These are phyloP conservation scores for Anthracocystis setariae DNA, from an alignment of 1,284 basidiomycete species.

Conservation along the genomic window DNA sequence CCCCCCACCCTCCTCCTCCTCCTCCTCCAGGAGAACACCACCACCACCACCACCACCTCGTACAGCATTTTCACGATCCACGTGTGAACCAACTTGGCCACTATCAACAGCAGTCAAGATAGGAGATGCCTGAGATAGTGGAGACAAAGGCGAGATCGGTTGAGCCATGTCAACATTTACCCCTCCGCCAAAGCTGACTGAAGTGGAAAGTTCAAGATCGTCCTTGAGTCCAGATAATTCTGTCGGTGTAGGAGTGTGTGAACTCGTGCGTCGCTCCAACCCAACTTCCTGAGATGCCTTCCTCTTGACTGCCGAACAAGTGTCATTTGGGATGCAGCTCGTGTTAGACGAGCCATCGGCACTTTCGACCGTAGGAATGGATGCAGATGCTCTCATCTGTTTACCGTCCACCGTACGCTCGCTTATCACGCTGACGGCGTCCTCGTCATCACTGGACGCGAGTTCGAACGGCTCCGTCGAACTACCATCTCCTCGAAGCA, in stretches of 20 bases:
- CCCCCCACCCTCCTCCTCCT: constrained; percentile 6
- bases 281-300: constrained; percentile 11
- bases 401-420: constrained; percentile 1
- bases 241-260: constrained; percentile 1
- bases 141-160: neutral
- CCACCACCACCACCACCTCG: no score
- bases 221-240: neutral
- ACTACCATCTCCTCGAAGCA: constrained; percentile 1
- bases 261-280: constrained; percentile 2
- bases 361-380: neutral
- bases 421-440: constrained; percentile 3
- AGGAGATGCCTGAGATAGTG: neutral
- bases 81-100: neutral
- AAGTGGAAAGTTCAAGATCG: no score
- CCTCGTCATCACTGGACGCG: constrained; percentile 4
- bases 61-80: neutral
- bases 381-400: neutral
- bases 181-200: no score
- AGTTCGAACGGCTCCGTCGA: constrained; percentile 4
- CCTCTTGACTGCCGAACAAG: constrained; percentile 5
- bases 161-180: neutral
- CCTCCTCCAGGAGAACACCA: no score
- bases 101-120: neutral
- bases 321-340: neutral
- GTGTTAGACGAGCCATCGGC: neutral